Conservation (phyloP, 139 green algal genomes). For the Klebsormidium nitens region DNA sequence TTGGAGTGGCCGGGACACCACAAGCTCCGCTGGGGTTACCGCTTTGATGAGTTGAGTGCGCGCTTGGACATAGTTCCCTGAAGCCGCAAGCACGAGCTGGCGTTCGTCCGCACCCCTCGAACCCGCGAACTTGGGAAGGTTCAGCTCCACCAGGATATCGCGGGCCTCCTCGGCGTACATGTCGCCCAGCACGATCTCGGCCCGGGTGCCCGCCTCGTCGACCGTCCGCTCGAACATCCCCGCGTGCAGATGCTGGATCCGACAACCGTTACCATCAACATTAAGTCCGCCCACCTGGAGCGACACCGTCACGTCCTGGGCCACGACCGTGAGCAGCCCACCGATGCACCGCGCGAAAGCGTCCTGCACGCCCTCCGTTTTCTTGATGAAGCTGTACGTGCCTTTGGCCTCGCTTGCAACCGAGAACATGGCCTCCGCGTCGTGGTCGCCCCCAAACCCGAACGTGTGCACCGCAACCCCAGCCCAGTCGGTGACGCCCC, state of each 20-base stretch:
- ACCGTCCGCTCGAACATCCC: conserved; percentile 1
- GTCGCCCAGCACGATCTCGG: conserved; percentile 14
- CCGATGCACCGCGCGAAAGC: conserved; percentile 27
- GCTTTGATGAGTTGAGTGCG: no score
- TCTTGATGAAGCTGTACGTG: conserved; percentile 22
- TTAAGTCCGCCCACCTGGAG: conserved; percentile 2
- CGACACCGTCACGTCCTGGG: conserved; percentile 23
- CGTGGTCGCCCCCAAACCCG: conserved; percentile 27
- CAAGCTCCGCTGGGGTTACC: no score
- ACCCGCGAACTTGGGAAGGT: background rate
- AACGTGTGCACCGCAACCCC: conserved; percentile 21
- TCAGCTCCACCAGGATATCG: conserved; percentile 19
- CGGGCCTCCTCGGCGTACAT: conserved; percentile 23
- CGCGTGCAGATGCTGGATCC: conserved; percentile 10
- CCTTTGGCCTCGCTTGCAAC: conserved; percentile 9
- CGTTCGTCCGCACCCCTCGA: no score
- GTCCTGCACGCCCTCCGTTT: conserved; percentile 11
- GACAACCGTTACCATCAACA: background rate
- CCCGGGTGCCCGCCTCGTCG: background rate
- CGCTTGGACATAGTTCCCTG: no score
- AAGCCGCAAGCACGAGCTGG: no score
- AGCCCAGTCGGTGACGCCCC: background rate
- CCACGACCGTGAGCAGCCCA: conserved; percentile 19
- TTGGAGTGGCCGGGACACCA: no score
- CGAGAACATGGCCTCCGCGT: conserved; percentile 4